Base-by-base conservation (phyloP, 164 flowering plant genomes). In the Liriodendron chinense region DNA sequence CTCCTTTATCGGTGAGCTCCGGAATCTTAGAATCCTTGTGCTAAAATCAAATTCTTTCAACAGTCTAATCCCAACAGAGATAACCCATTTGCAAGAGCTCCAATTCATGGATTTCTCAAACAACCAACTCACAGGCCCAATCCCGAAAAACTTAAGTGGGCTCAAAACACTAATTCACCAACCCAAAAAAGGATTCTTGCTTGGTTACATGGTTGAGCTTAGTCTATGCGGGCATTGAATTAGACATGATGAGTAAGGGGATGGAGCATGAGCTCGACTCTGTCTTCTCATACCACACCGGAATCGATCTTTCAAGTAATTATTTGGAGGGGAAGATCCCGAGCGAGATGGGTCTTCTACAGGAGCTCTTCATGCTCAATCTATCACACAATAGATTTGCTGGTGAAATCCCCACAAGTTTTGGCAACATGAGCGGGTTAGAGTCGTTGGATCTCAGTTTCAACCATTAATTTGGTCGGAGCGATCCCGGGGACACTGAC, bases 271-370 rank as follows among this genome's bases (percentile, higher is more conserved):
- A 48, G 13, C 21, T 64, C 1, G 72, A 23, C 3, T 4, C 2
- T 14, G 68, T 70, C 28, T 73, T 48, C 69, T 62, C 22, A 3
- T 76, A 69, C 56, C 56, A 18, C 72, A 73, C 66, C 23, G 78
- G 83, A 13, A 74, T 80, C 1, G 80, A 80, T 66, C 48, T 80
- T 7, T 80, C 78, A 50, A 26, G 48, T 22, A 77, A 80, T 68
- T 9, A 0, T 43, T 47, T 70, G 9, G 72, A 49, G 18, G 83
- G 78, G 25, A 71, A 67, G 6, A 74, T 80, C 34, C 83, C 75
- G 3, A 16, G 9, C 7, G 69, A 74, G 34, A 74, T 80, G n/a
- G 82, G 77, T 67, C 43, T 65, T 14, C 57, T 69, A 66, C 43
- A 66, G 13, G 82, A 77, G 0, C 76, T 76, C 7, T 43, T 16